Base-by-base conservation (phyloP, 1,139 yeast genomes). In the Sugiyamaella novakii region DNA sequence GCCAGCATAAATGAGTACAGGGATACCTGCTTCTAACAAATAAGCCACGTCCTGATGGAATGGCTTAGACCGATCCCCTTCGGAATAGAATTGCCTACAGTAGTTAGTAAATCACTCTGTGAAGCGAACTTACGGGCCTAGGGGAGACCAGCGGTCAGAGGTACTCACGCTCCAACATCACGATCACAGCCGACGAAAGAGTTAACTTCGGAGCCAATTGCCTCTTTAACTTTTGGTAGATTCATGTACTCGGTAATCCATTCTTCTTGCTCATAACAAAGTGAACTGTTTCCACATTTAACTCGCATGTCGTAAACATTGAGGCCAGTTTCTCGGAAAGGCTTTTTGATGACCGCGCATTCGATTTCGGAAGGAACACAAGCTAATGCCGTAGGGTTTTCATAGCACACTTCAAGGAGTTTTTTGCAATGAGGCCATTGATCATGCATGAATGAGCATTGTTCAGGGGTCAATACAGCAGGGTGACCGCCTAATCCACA, bases 311-410 rank as follows among this genome's bases (percentile, higher is more conserved):
- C 98, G 68, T 92, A 92, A 46, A 89, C 96, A 65, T 92, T 91
- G 69, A 84, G 81, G 43, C 98, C 98, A 15, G 97, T 85, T 68
- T 79, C 78, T 69, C 83, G 88, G 74, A 85, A 92, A 17, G 98
- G 96, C 24, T 84, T 89, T 76, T 89, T 73, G 70, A 84, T 83
- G 61, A 85, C 84, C 75, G 87, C 86, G 78, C 98, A 92, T 76
- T 89, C 89, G 55, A 88, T 79, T 22, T 88, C 74, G 31, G 98
- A 97, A 12, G 97, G 97, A 49, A 89, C 94, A 78, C 98, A 92
- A 5, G 94, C 74, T 82, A 92, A 86, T 30, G 86, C 85, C 35
- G 91, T 82, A 59, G 83, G 81, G 19, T 86, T 73, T 46, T 79
- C 77, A 71, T 89, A 89, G 73, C 98, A 92, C 14, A 85, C 73